Base-by-base conservation (phyloP, 495 filamentous ascomycete species). In the Xylaria bambusicola region DNA sequence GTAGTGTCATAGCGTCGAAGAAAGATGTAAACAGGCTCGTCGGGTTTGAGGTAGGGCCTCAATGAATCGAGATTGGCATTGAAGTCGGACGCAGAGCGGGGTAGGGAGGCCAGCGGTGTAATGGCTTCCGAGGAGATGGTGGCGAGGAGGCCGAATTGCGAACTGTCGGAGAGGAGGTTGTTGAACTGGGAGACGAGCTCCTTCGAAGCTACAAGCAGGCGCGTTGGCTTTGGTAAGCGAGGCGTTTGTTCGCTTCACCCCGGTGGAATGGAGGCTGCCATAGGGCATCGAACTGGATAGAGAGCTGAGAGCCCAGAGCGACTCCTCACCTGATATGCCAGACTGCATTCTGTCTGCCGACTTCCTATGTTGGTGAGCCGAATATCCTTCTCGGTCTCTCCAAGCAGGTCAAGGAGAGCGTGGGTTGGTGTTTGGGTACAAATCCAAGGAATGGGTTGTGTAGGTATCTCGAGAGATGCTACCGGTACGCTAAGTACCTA, bases 131-230 rank as follows among this genome's bases (percentile, higher is more conserved):
- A 76, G 42, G 82, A 69, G 72, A 98, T 97, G 56, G 84, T 90
- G 41, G 87, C 86, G 35, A 96, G 82, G 44, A 98, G 84, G 48
- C 88, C 95, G 67, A 92, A 91, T 67, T 86, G 80, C 17, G 80
- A 75, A 63, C 77, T 60, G 64, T 82, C 80, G 53, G 83, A 76
- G 66, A 89, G 80, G 69, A 97, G 86, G 44, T 74, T 71, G 76
- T 83, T 83, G 83, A 98, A 97, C 62, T 90, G 82, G 71, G 85
- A 75, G 67, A 89, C 86, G 59, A 98, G 91, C 78, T 96, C 92
- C 71, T 84, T 71, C 56, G 94, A 96, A 66, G 91, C 93, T 93
- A 52, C 24, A 50, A 17, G 49, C 7, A 24, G 40, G 27, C 13
- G 12, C 8, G 13, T 38, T 38, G 44, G 24, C 38, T 18, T 9